Conservation (phyloP, 768 basidiomycete genomes). For the Rhodotorula babjevae region DNA sequence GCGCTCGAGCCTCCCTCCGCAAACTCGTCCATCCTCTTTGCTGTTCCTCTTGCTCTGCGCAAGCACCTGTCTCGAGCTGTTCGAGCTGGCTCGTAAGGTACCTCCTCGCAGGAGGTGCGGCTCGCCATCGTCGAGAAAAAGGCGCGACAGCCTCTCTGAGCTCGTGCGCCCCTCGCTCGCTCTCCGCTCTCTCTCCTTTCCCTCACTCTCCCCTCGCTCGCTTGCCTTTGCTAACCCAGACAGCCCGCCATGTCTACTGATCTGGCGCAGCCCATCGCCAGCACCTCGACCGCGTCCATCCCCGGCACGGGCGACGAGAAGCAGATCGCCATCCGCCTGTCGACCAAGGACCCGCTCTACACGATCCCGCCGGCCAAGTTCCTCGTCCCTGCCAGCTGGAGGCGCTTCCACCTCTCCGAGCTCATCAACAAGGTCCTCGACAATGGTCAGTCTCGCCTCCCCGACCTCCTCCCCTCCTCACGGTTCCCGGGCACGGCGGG, state of each 20-base stretch:
- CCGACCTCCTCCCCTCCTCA: neutral
- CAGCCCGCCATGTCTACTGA: constrained; percentile 10
- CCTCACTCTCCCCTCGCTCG: neutral
- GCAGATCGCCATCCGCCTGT: constrained; percentile 49
- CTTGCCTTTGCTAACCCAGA: neutral
- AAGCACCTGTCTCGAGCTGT: too few relatives aligned
- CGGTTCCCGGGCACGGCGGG: neutral
- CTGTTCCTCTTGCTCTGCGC: too few relatives aligned
- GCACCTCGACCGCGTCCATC: constrained; percentile 13
- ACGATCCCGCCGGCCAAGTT: constrained; percentile 80
- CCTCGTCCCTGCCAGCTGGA: constrained; percentile 85
- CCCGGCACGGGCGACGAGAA: constrained; percentile 17
- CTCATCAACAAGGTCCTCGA: constrained; percentile 87
- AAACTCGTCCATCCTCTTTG: too few relatives aligned
- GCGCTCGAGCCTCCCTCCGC: too few relatives aligned
- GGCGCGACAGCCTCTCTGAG: neutral
- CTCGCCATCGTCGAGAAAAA: too few relatives aligned
- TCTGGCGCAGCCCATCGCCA: constrained; percentile 22
- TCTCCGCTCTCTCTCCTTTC: neutral
- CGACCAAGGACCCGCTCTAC: constrained; percentile 69
- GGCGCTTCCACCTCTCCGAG: constrained; percentile 92
- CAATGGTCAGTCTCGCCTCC: constrained; percentile 26
- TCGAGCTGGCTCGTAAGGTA: too few relatives aligned
- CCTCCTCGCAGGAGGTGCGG: too few relatives aligned
- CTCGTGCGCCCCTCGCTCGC: neutral